Percentiles rank a stretch among this genome's conserved stretches.
Conservation (phyloP, 2,329 filamentous ascomycete species). For the Dactylonectria estremocensis region DNA sequence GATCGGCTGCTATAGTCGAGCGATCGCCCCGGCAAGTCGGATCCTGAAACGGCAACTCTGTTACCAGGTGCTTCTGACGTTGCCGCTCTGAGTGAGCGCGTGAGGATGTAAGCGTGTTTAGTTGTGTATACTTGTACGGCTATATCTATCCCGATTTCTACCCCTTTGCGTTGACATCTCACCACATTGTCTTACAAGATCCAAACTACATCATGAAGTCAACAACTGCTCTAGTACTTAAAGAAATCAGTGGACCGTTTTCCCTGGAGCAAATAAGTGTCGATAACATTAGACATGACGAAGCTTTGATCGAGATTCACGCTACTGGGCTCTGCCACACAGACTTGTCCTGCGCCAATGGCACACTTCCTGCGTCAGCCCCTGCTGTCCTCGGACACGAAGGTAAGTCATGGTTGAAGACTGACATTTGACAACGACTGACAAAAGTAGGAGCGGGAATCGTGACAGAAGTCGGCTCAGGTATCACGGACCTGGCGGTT, state of each 20-base stretch:
- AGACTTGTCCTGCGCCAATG: conserved; percentile 21
- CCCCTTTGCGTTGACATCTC: no score
- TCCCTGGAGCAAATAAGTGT: conserved; percentile 17
- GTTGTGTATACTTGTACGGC: background rate
- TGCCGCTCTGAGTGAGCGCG: no score
- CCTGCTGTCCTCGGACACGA: conserved; percentile 27
- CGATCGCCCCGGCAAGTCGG: background rate
- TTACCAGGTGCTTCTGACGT: no score
- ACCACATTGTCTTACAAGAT: background rate
- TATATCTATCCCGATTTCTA: background rate
- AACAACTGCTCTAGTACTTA: conserved; percentile 20
- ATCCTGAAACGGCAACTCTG: conserved; percentile 10
- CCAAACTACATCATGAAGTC: conserved; percentile 13
- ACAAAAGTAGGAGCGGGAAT: conserved; percentile 18
- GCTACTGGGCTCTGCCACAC: conserved; percentile 26
- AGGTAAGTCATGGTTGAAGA: background rate
- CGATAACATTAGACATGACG: conserved; percentile 20
- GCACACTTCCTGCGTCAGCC: conserved; percentile 23
- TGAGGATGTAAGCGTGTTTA: background rate
- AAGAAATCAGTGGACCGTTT: conserved; percentile 22
- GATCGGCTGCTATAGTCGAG: background rate
- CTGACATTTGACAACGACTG: background rate
- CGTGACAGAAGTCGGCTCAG: conserved; percentile 18
- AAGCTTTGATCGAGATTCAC: conserved; percentile 23
- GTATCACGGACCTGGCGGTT: conserved; percentile 14